Evolutionary conservation across 1,284 basidiomycete species (phyloP), one percentile per base, ranked within the genome.

Genomic region (Athelia psychrophila): DNA sequence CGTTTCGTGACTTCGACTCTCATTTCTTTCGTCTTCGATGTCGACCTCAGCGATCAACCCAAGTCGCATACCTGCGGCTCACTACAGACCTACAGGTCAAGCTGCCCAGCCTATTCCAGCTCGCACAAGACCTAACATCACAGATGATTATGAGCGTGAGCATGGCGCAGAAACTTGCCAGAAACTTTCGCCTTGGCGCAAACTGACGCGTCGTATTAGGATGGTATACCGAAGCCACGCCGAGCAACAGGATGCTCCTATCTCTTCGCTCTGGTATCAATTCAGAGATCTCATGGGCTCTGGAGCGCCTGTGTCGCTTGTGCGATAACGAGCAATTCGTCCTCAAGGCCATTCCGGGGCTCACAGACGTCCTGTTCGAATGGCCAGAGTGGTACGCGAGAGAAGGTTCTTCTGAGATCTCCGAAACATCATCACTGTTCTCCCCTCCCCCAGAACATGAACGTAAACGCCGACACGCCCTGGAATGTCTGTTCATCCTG

Each of bases 241-340:
- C 85, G 0, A 85, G 74, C 62, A 94, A 94, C 63, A 79, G 93
- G 46, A 92, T 94, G 84, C 72, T 88, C 3, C 79, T 95, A 12
- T 83, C 91, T 2, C 70, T 95, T 44, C 80, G 83, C 25, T 93
- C 88, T 22, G 86, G 84, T 1, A 84, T 94, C 47, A 76, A 84
- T 53, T 68, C 78, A 3, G 92, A 95, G 61, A 76, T 92, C 49
- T 80, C 81, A 51, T 94, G 91, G 88, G 86, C 91, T 13, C 77
- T 95, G 47, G 84, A 90, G 60, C 83, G 89, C 49, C 77, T 94
- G 12, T 83, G 85, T 59, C 80, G 86, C 22, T 73, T 91, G n/a
- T 86, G 83, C 57, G 77, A 77, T 62, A 90, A 84, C 68, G 89
- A 92, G 51, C 75, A 83, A 50, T 90, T 92, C 64, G 65, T 79